Evolutionary conservation across 2,329 filamentous ascomycete species (phyloP).

Genomic region (Diaporthe capsici): DNA sequence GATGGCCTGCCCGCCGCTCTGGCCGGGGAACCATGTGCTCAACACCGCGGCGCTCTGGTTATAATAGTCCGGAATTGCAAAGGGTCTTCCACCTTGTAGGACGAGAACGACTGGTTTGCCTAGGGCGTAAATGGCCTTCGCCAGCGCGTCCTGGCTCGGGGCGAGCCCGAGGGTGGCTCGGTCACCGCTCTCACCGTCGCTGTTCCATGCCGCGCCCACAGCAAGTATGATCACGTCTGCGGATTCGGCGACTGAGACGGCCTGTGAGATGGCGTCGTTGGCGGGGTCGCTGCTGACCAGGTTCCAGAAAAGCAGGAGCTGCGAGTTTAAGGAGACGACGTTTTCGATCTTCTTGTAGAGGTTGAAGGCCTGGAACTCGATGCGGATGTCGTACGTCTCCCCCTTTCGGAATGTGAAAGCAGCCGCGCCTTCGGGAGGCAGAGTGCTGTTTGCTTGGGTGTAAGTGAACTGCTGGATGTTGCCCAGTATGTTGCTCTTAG

Average conservation of each 20-base stretch:
- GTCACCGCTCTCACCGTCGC: constrained; percentile 59
- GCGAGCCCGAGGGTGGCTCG: constrained; percentile 54
- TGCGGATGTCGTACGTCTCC: constrained; percentile 52
- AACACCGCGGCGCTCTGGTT: constrained; percentile 55
- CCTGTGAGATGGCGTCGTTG: constrained; percentile 49
- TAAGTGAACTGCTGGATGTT: constrained; percentile 58
- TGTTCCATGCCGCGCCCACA: constrained; percentile 60
- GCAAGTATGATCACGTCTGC: constrained; percentile 57
- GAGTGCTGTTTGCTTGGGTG: constrained; percentile 53
- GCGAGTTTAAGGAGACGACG: constrained; percentile 56
- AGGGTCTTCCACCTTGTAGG: constrained; percentile 58
- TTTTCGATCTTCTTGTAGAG: constrained; percentile 56
- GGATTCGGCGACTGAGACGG: constrained; percentile 51
- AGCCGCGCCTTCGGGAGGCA: constrained; percentile 53
- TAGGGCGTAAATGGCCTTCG: constrained; percentile 53
- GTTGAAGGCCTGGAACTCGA: constrained; percentile 60
- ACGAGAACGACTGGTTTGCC: constrained; percentile 58
- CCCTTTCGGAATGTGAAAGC: constrained; percentile 55
- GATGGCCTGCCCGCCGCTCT: constrained; percentile 53
- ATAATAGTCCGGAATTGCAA: constrained; percentile 57
- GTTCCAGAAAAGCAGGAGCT: constrained; percentile 61
- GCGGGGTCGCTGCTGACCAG: constrained; percentile 53
- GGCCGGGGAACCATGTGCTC: constrained; percentile 53
- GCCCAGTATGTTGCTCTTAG: constrained; percentile 52
- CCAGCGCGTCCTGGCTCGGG: constrained; percentile 54